Percentiles rank a stretch among this genome's conserved stretches.
These are phyloP conservation scores for Golubevia pallescens DNA, from an alignment of 1,284 basidiomycete species.

Conservation along the genomic window DNA sequence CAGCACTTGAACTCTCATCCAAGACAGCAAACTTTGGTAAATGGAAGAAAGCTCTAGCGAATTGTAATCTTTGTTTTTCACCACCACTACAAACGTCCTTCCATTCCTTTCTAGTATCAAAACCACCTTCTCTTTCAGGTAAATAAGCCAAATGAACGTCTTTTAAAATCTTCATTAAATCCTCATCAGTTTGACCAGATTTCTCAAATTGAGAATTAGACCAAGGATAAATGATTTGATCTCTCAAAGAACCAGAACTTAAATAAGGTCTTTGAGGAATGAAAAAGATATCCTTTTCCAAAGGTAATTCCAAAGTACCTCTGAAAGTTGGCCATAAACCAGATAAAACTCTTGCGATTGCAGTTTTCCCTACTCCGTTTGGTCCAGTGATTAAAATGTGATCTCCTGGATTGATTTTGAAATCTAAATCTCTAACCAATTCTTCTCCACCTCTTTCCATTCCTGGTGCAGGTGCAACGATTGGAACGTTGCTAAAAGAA, in stretches of 20 bases:
- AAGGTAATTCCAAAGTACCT: constrained; percentile 58
- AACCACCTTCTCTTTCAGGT: constrained; percentile 80
- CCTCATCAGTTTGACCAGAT: constrained; percentile 71
- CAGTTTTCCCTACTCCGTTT: constrained; percentile 93
- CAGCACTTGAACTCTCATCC: constrained; percentile 89
- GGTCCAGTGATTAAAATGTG: constrained; percentile 93
- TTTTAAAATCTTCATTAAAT: constrained; percentile 77
- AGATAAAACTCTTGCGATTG: constrained; percentile 86
- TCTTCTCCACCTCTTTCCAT: constrained; percentile 69
- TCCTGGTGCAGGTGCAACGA: constrained; percentile 73
- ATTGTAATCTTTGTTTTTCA: constrained; percentile 76
- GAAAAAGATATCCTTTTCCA: constrained; percentile 74
- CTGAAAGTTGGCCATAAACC: constrained; percentile 78
- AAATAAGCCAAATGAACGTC: constrained; percentile 85
- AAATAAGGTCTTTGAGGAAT: constrained; percentile 92
- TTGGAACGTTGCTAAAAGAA: constrained; percentile 70
- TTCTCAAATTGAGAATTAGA: constrained; percentile 54
- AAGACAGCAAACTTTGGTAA: constrained; percentile 71
- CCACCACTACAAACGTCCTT: constrained; percentile 77
- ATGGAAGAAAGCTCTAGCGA: constrained; percentile 78
- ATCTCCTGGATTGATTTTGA: constrained; percentile 78
- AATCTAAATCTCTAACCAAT: constrained; percentile 76
- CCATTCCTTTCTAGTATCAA: constrained; percentile 87
- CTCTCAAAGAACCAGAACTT: constrained; percentile 81
- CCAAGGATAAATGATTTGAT: constrained; percentile 72